Conservation (phyloP, 768 basidiomycete species). For the Mycena floridula region DNA sequence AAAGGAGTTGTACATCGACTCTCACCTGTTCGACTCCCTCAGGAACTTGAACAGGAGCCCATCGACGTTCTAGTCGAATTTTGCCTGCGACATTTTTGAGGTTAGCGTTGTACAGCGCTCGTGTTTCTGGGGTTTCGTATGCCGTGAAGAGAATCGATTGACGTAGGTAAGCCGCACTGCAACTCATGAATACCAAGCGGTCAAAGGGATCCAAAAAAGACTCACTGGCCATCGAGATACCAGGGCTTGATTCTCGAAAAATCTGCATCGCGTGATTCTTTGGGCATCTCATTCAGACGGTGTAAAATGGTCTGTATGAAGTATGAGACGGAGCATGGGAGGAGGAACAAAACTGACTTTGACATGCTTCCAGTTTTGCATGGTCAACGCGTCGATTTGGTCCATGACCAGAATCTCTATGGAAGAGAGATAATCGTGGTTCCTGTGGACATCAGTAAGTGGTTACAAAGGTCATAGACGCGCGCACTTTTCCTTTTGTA, state of each 20-base stretch:
- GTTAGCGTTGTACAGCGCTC: conserved; percentile 67
- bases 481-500: conserved; percentile 89
- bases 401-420: conserved; percentile 90
- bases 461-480: not conserved
- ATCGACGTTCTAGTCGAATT: conserved; percentile 60
- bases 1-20: not conserved
- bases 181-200: conserved; percentile 1
- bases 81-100: conserved; percentile 86
- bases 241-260: conserved; percentile 97
- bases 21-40: conserved; percentile 78
- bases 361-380: conserved; percentile 99
- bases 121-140: conserved; percentile 85
- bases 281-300: conserved; percentile 83
- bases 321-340: not conserved
- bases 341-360: conserved; percentile 47
- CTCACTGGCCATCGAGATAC: conserved; percentile 94
- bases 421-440: conserved; percentile 86
- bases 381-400: conserved; percentile 85
- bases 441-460: conserved; percentile 35
- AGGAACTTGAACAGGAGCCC: conserved; percentile 71
- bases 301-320: conserved; percentile 70
- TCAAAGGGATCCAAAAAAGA: conserved; percentile 5
- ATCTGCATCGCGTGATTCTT: conserved; percentile 89
- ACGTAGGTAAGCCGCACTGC: conserved; percentile 77
- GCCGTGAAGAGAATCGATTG: conserved; percentile 86